Base-by-base conservation (phyloP, 768 basidiomycete species). In the Lactarius quietus region DNA sequence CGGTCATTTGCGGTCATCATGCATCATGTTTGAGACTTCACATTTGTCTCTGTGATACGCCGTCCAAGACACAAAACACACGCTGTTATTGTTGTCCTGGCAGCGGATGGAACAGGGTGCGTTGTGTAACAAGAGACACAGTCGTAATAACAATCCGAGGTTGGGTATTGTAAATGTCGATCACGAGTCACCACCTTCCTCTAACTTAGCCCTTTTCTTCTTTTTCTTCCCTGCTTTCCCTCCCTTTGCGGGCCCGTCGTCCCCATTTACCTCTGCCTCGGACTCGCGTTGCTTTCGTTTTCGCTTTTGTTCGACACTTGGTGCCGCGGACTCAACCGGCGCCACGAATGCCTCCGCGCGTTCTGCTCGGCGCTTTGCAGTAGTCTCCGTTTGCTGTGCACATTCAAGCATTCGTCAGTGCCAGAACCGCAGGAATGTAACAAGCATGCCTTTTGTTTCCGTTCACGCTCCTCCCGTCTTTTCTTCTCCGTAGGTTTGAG, bases 401-500 rank as follows among this genome's bases (percentile, higher is more conserved):
- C 36, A 51, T 7, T 36, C 12, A n/a, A 6, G 17, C 33, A 20
- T 18, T 7, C 17, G 36, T 63, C n/a, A 61, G 55, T 48, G 57
- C 63, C 66, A 61, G 64, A 60, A 41, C 31, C 17, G 6, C 57
- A 51, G n/a, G n/a, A 58, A 57, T 1, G 33, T 35, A 23, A 9
- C 31, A 31, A 12, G 66, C 76, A 36, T 59, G 87, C 91, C 84
- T 92, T 93, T 74, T 93, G 86, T 76, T 86, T 88, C 73, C 89
- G 79, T 72, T 83, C 82, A 63, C 83, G 83, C 36, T 83, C 82
- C 71, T 94, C 92, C 39, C 86, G 82, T 3, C 83, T 85, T 69
- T 89, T 88, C 79, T 91, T 96, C 74, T 98, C 92, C 65, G 85
- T 82, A 20, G 90, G 79, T 74, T 96, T 97, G 78, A 99, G 89